phyloP scores from a whole-genome alignment of 2,329 filamentous ascomycete species.

The Mariannaea elegans region DNA sequence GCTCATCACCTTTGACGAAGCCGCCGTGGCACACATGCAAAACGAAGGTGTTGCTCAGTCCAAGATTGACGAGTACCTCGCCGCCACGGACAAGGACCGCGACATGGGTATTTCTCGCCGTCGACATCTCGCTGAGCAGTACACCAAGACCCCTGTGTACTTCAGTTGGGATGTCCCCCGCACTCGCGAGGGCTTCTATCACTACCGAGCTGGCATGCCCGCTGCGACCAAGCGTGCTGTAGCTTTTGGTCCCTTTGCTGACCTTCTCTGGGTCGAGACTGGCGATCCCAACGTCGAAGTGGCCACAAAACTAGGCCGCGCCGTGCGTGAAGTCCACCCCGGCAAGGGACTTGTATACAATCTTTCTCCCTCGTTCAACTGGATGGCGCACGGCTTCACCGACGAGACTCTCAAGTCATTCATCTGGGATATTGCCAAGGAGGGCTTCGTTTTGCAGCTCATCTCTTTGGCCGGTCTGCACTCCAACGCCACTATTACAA shows the following conservation, averaged over 20 bases:
- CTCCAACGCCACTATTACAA: constrained; percentile 69
- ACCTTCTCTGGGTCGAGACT: constrained; percentile 97
- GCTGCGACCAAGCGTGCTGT: constrained; percentile 94
- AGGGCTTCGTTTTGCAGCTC: constrained; percentile 79
- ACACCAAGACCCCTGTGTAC: constrained; percentile 73
- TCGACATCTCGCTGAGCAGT: constrained; percentile 73
- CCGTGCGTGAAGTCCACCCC: constrained; percentile 75
- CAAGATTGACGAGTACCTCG: constrained; percentile 74
- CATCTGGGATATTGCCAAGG: constrained; percentile 93
- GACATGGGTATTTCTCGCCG: constrained; percentile 83
- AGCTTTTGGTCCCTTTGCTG: constrained; percentile 89
- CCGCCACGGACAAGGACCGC: constrained; percentile 68
- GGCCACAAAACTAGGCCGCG: constrained; percentile 76
- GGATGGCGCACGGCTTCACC: constrained; percentile 94
- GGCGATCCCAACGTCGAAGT: constrained; percentile 86
- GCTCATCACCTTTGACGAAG: constrained; percentile 92
- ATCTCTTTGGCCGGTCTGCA: constrained; percentile 73
- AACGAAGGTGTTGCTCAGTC: constrained; percentile 69
- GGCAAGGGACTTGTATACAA: constrained; percentile 96
- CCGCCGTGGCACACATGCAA: constrained; percentile 78
- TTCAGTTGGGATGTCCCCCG: constrained; percentile 94
- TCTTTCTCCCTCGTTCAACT: constrained; percentile 96
- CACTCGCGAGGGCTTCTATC: constrained; percentile 93
- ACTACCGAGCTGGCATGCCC: constrained; percentile 83
- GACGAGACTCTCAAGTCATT: constrained; percentile 86